Evolutionary conservation across 441 rosid genomes (phyloP).

Genomic region (Pelargonium cotyledonis): DNA sequence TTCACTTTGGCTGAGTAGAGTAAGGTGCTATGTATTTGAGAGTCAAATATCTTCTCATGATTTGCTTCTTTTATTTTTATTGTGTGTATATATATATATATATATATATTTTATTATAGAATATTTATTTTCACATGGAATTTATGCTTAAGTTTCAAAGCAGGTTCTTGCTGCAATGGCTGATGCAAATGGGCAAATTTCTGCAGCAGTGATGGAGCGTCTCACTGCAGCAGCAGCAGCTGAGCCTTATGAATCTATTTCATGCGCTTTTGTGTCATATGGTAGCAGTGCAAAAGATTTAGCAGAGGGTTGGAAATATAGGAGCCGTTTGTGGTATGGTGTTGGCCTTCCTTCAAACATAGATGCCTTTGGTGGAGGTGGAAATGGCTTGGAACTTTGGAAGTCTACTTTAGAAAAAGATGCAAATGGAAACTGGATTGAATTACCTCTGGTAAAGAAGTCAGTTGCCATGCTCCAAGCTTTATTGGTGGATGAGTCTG

Average conservation of each 20-base stretch:
- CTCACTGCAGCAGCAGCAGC: constrained; percentile 97
- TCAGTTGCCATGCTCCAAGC: constrained; percentile 98
- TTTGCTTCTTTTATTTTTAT: background rate
- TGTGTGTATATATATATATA: too few species aligned
- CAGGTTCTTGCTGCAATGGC: constrained; percentile 99
- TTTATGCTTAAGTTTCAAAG: constrained; percentile 23
- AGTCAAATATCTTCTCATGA: background rate
- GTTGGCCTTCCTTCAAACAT: constrained; percentile 72
- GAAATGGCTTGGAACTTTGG: constrained; percentile 92
- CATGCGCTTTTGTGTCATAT: constrained; percentile 96
- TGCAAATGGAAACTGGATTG: constrained; percentile 93
- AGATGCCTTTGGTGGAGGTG: constrained; percentile 78
- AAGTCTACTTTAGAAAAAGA: constrained; percentile 83
- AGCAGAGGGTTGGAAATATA: constrained; percentile 96
- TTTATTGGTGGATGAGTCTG: constrained; percentile 85
- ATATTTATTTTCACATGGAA: constrained; percentile 17
- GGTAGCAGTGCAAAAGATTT: constrained; percentile 93
- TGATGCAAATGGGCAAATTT: constrained; percentile 93
- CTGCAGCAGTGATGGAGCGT: constrained; percentile 90
- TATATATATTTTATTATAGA: background rate
- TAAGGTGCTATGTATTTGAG: constrained; percentile 7
- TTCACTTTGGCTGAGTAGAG: background rate
- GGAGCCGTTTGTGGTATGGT: constrained; percentile 98
- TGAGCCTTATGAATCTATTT: constrained; percentile 95
- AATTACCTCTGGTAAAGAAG: constrained; percentile 88